Evolutionary conservation across 192 early-diverging fungal genomes (phyloP).

Genomic region (Spizellomyces sp.): DNA sequence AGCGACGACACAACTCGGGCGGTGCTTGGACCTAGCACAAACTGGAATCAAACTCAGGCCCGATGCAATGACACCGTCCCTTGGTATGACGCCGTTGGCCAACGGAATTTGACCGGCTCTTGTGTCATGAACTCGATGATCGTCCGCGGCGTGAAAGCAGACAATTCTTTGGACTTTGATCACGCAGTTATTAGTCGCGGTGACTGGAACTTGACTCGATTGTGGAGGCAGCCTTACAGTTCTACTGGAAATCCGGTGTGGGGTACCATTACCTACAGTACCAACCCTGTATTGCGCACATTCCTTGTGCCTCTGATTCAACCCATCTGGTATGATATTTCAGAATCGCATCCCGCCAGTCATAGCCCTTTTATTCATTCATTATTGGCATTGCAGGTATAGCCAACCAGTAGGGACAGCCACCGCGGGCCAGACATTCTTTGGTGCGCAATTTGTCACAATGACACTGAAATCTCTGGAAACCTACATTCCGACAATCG

Average conservation of each 20-base stretch:
- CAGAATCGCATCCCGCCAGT: neutral
- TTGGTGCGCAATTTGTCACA: slow-evolving; percentile 13
- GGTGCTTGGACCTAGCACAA: neutral
- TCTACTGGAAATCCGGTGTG: neutral
- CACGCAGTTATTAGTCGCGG: neutral
- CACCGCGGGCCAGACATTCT: neutral
- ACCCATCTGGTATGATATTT: slow-evolving; percentile 1
- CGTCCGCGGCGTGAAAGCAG: neutral
- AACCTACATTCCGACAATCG: slow-evolving; percentile 11
- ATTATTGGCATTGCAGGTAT: neutral
- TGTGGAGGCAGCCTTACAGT: neutral
- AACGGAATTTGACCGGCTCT: neutral
- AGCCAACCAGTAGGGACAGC: neutral
- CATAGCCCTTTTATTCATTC: too few relatives aligned
- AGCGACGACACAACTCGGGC: slow-evolving; percentile 5
- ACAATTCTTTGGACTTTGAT: neutral
- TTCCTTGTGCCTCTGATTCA: slow-evolving; percentile 5
- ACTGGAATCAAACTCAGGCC: neutral
- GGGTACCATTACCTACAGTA: slow-evolving; percentile 9
- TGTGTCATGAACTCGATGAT: neutral
- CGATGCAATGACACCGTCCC: neutral
- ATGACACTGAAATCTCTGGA: slow-evolving; percentile 5
- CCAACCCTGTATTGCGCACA: neutral
- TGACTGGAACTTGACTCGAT: slow-evolving; percentile 4
- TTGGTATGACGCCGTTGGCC: neutral